Evolutionary conservation across 257 asterid species (phyloP).

Genomic region (Ligustrum vulgare): DNA sequence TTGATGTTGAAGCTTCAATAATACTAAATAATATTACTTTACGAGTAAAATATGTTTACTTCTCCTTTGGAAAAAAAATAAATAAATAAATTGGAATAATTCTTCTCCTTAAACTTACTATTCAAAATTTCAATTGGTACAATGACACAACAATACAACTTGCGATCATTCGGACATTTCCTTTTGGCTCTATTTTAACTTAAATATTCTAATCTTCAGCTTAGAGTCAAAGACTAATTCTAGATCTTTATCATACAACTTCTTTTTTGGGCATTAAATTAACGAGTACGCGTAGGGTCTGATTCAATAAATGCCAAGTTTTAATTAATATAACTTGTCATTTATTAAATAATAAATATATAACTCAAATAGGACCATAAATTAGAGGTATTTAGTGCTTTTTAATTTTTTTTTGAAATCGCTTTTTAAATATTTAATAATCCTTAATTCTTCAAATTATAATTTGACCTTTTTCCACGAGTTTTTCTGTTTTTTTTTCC

Average conservation of each 20-base stretch:
- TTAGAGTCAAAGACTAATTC: background rate
- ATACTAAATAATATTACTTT: too few species aligned
- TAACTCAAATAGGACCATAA: background rate
- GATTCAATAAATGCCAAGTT: background rate
- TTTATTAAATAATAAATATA: background rate
- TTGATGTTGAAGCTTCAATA: too few species aligned
- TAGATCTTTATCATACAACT: background rate
- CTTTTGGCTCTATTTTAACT: background rate
- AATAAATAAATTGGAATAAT: too few species aligned
- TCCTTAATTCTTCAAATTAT: background rate
- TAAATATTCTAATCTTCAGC: background rate
- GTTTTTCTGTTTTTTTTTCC: too few species aligned
- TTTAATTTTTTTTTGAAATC: too few species aligned
- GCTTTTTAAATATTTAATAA: background rate
- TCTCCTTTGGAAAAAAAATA: background rate
- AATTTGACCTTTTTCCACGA: background rate
- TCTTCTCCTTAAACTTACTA: background rate
- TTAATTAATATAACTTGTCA: too few species aligned
- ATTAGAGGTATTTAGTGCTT: background rate
- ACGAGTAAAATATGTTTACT: too few species aligned
- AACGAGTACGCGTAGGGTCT: background rate
- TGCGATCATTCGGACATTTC: background rate
- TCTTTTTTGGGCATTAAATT: background rate
- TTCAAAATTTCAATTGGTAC: background rate
- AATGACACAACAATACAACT: background rate